Base-by-base conservation (phyloP, 768 basidiomycete genomes). In the Xerocomus brunneocitrinus region DNA sequence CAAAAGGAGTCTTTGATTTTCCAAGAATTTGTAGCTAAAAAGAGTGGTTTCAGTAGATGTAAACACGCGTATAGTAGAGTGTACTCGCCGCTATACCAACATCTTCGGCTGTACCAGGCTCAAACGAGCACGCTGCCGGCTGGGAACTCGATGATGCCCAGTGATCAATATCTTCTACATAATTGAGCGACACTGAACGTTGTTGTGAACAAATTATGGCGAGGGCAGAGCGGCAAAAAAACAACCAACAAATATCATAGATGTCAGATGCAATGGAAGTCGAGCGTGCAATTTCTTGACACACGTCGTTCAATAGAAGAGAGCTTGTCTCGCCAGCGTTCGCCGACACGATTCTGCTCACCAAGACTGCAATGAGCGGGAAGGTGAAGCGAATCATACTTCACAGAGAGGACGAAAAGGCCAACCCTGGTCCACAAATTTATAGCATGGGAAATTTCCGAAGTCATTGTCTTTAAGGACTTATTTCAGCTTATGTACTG, bases 51-150 rank as follows among this genome's bases (percentile, higher is more conserved):
- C 25, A 39, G 24, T 42, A 10, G 32, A 40, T 2, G 32, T 39
- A 34, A 4, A 13, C 1, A 22, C 1, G 7, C 4, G 19, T 14
- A 5, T 8, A 28, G 14, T n/a, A 24, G 31, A 32, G 2, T 5
- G 12, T 40, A 10, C 60, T 40, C 24, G 84, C 84, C 12, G 80
- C 80, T 0, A 58, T 65, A 0, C 69, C 73, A 28, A 85, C 64
- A 52, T 86, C 84, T 5, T 73, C 70, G 0, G 76, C 67, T 0
- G 73, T 79, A 9, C 78, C 79, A 2, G 83, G 83, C 57, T 83
- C 79, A 9, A 86, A 82, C 9, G 77, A 76, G 62, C 83, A 86
- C 3, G 71, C 65, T 0, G 83, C 60, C 0, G 48, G 1, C 51
- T 81, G 74, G 0, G 71, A 61, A 57, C 78, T 82, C 4, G 80